phyloP scores from a whole-genome alignment of 2,329 filamentous ascomycete species.

The Nemania diffusa region DNA sequence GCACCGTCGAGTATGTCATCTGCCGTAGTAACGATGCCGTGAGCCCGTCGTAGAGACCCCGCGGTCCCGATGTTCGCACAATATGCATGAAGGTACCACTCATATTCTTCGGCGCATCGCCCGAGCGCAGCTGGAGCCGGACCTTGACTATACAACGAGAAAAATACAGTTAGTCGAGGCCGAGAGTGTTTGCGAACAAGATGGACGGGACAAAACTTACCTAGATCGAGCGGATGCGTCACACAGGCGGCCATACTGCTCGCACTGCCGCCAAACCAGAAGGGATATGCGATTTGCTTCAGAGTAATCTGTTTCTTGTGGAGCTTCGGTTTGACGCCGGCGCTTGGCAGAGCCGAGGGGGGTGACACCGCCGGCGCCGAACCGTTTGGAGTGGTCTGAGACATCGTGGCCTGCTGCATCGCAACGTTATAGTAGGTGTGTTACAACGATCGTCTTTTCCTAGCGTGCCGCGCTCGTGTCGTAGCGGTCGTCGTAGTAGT shows the following conservation, averaged over 20 bases:
- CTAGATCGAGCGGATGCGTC: constrained; percentile 91
- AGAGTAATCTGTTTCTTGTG: constrained; percentile 57
- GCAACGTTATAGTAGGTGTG: constrained; percentile 11
- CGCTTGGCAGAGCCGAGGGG: constrained; percentile 37
- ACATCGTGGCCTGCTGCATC: constrained; percentile 33
- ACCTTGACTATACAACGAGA: constrained; percentile 67
- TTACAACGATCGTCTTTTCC: neutral
- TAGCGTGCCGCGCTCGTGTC: neutral
- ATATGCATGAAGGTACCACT: constrained; percentile 86
- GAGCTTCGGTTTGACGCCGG: constrained; percentile 41
- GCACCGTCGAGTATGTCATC: constrained; percentile 94
- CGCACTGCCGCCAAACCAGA: constrained; percentile 97
- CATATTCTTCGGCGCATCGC: constrained; percentile 83
- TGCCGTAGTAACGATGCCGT: constrained; percentile 93
- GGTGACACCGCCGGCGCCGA: constrained; percentile 40
- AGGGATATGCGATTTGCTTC: constrained; percentile 69
- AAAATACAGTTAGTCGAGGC: neutral
- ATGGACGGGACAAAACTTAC: constrained; percentile 61
- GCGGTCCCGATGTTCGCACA: constrained; percentile 76
- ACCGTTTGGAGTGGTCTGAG: constrained; percentile 37
- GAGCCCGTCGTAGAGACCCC: constrained; percentile 88
- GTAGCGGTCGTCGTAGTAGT: neutral
- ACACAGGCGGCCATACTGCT: constrained; percentile 91
- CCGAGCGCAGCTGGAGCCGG: constrained; percentile 84
- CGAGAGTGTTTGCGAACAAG: constrained; percentile 6